Evolutionary conservation across 2,329 filamentous ascomycete genomes (phyloP).

Genomic region (Coniella lustricola): DNA sequence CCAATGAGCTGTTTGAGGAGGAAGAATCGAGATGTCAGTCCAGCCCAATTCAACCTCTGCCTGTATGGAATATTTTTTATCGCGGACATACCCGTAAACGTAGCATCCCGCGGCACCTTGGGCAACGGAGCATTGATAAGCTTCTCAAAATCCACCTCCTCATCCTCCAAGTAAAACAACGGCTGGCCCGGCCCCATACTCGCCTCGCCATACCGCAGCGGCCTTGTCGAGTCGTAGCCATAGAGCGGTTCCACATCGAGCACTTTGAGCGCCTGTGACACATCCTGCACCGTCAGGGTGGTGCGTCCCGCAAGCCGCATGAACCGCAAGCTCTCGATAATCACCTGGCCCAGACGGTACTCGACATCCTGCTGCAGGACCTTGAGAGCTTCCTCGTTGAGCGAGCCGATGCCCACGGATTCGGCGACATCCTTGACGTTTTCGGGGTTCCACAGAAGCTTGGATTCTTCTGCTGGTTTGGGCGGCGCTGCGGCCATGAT

Average conservation of each 20-base stretch:
- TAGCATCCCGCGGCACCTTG: constrained; percentile 88
- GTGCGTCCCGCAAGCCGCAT: constrained; percentile 90
- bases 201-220: constrained; percentile 86
- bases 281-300: constrained; percentile 79
- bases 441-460: constrained; percentile 86
- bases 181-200: constrained; percentile 90
- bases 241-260: constrained; percentile 93
- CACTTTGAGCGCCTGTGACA: constrained; percentile 75
- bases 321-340: constrained; percentile 89
- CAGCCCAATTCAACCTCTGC: background rate
- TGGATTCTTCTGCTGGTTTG: constrained; percentile 29
- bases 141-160: constrained; percentile 98
- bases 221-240: constrained; percentile 88
- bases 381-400: constrained; percentile 81
- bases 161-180: constrained; percentile 94
- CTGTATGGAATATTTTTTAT: background rate
- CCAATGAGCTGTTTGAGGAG: constrained; percentile 69
- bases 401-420: constrained; percentile 76
- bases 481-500: constrained; percentile 17
- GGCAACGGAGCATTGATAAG: constrained; percentile 93
- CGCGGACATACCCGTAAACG: constrained; percentile 67
- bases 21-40: background rate
- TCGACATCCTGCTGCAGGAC: constrained; percentile 90
- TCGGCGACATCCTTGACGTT: constrained; percentile 95
- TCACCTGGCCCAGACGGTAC: constrained; percentile 86